Base-by-base conservation (phyloP, 495 filamentous ascomycete species). In the Aspergillus affinis region DNA sequence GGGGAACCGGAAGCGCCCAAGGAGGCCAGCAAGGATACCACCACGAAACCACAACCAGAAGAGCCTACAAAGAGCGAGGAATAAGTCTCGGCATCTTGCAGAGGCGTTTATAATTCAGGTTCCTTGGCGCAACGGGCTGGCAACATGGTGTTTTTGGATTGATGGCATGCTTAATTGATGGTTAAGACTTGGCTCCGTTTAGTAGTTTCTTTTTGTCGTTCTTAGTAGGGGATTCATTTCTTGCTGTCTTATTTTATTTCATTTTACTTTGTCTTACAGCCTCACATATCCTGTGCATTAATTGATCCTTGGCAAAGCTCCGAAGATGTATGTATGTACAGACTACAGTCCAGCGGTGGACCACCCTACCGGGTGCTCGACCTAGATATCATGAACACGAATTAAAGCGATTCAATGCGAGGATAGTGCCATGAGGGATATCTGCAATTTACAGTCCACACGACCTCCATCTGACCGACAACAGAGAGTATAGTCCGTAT, bases 131-230 rank as follows among this genome's bases (percentile, higher is more conserved):
- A 78, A 74, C 52, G 71, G 74, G 67, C 65, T 63, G 70, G 74
- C 69, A 72, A 69, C 67, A 69, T 69, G 75, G 76, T 75, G 73
- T 78, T 79, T 73, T 60, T 67, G 73, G 65, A 69, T 66, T 66
- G 57, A 61, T 66, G 60, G 61, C 57, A 68, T 73, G 57, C 53
- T 56, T 58, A 48, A 68, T 60, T 62, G 60, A 64, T 60, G 63
- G 53, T 57, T 52, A 49, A 17, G 36, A 49, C 58, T 51, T 63
- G 52, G 54, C 59, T 66, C 61, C 57, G 59, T 45, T 15, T 30
- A 18, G 30, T 57, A 32, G 23, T 45, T 32, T 26, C 2, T 26
- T 26, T 32, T 41, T 44, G 27, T 44, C 30, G 36, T n/a, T 56
- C 19, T 48, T 48, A 47, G 13, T 53, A 4, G n/a, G 21, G 5